Conservation (phyloP, 1,139 yeast species). For the Taphrina deformans region DNA sequence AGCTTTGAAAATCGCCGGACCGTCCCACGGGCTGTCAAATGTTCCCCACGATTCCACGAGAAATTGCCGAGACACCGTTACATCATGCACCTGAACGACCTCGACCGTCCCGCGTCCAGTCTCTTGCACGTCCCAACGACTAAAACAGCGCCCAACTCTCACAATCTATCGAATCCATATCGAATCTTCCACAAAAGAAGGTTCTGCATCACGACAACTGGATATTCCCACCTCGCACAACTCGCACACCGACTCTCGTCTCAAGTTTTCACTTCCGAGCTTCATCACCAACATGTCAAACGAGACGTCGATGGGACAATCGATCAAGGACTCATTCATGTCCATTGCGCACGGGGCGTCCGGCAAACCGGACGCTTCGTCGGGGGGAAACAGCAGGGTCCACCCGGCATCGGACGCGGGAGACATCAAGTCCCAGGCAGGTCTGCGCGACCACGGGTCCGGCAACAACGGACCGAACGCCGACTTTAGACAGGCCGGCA, state of each 20-base stretch:
- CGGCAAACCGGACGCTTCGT: not conserved
- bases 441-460: slow-evolving; percentile 8
- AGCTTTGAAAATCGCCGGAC: not conserved
- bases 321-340: slow-evolving; percentile 24
- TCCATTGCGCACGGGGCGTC: slow-evolving; percentile 17
- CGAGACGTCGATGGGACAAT: not conserved
- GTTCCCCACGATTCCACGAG: slow-evolving; percentile 7
- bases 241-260: not conserved
- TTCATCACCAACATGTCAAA: not conserved
- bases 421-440: not conserved
- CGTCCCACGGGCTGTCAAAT: not conserved
- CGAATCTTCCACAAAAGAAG: not conserved
- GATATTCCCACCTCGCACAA: not conserved
- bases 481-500: slow-evolving; percentile 8
- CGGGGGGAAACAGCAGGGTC: not conserved
- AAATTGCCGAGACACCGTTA: not conserved
- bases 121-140: too few species aligned
- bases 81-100: not conserved
- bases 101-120: not conserved
- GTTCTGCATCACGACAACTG: not conserved
- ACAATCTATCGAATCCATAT: not conserved
- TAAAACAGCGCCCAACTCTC: not conserved
- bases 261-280: not conserved
- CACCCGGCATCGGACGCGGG: slow-evolving; percentile 4
- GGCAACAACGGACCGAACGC: slow-evolving; percentile 20